Base-by-base conservation (phyloP, 257 asterid species). In the Handroanthus guayacan region DNA sequence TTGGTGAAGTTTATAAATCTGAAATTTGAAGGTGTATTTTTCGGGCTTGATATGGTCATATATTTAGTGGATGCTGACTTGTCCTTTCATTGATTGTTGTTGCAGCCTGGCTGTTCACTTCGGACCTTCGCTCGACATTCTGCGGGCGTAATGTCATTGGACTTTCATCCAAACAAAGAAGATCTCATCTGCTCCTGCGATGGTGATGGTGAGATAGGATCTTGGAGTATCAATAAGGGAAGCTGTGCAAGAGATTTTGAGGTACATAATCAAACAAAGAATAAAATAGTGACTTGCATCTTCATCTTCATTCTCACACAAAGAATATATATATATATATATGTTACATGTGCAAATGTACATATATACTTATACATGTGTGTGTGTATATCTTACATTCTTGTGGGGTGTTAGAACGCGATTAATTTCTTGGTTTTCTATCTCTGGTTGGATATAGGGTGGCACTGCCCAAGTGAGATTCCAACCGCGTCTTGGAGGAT, bases 131-230 rank as follows among this genome's bases (percentile, higher is more conserved):
- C 97, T 14, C 98, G 97, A 50, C 99, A 95, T 81, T 89, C 98
- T 5, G 81, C 93, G 31, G 83, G 93, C 71, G 98, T 93, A 7
- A 90, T 91, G 95, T 93, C 99, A 3, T 84, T 95, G 83, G 98
- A 95, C 75, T 95, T 95, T 80, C 97, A 95, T 68, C 99, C 99
- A 9, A 95, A 87, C 80, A 95, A 93, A 82, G 98, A 93, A 44
- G 98, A 93, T 75, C 92, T 93, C 56, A 90, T 95, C 67, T 89
- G 97, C 86, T 95, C 97, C 5, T 95, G 99, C 51, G 99, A 93
- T 62, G 93, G 96, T 38, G 96, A 95, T 82, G 97, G 97, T 71
- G 98, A 95, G 79, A 90, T 95, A 68, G 78, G 99, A 85, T 93
- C 86, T 74, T 95, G 99, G 99, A 90, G 96, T 68, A 91, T 95